Evolutionary conservation across 2,329 filamentous ascomycete genomes (phyloP).

Genomic region (Hirsutella thompsonii): DNA sequence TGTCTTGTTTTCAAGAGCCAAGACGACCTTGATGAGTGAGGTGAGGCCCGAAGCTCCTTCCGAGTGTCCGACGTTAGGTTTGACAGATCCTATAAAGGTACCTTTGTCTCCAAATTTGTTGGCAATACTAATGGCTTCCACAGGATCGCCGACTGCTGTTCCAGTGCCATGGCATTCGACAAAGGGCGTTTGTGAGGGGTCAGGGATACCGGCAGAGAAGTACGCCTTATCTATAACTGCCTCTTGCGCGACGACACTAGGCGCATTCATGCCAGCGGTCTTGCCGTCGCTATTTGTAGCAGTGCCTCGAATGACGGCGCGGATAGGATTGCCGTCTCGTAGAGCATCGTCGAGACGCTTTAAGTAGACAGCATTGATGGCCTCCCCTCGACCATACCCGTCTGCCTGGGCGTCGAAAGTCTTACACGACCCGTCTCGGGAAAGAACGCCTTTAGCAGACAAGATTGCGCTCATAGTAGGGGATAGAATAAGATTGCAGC

Average conservation of each 20-base stretch:
- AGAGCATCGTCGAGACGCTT: slow-evolving; percentile 29
- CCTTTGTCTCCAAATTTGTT: slow-evolving; percentile 11
- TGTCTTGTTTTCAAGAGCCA: slow-evolving; percentile 11
- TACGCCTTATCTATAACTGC: slow-evolving; percentile 17
- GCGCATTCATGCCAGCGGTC: slow-evolving; percentile 25
- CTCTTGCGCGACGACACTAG: slow-evolving; percentile 17
- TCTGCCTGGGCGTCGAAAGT: slow-evolving; percentile 17
- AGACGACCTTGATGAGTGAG: slow-evolving; percentile 13
- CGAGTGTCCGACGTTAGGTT: slow-evolving; percentile 17
- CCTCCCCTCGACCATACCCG: slow-evolving; percentile 32
- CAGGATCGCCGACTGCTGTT: slow-evolving; percentile 24
- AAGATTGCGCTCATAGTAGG: slow-evolving; percentile 5
- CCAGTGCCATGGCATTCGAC: slow-evolving; percentile 18
- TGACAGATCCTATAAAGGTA: slow-evolving; percentile 11
- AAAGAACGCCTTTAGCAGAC: slow-evolving; percentile 3
- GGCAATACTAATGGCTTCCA: slow-evolving; percentile 21
- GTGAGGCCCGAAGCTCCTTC: slow-evolving; percentile 15
- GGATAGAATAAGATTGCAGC: slow-evolving; percentile 8
- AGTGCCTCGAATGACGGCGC: slow-evolving; percentile 14
- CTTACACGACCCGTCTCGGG: slow-evolving; percentile 13
- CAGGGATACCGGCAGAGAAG: slow-evolving; percentile 6
- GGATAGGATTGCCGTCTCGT: slow-evolving; percentile 19
- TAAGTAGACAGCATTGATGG: slow-evolving; percentile 18
- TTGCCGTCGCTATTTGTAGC: slow-evolving; percentile 24
- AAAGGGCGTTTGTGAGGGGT: slow-evolving; percentile 6